Evolutionary conservation across 164 flowering plant species (phyloP), one percentile per base, ranked within the genome.

Genomic region (Tetracentron sinense): DNA sequence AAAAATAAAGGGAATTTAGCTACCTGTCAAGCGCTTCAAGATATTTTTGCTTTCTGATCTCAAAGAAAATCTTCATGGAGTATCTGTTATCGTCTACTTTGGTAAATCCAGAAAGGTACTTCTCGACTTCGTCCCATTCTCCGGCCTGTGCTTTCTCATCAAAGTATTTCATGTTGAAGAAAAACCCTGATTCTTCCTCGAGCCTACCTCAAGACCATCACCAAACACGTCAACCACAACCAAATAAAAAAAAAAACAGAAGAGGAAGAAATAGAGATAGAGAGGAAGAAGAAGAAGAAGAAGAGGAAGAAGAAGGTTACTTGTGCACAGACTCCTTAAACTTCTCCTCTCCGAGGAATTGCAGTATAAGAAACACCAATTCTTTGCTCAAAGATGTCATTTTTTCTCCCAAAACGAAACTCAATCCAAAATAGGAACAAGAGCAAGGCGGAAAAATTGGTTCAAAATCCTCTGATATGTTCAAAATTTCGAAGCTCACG

Each of bases 71-170:
- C 81, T 90, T 90, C 91, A 84, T 90, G 0, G 96, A 85, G 72
- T 87, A 85, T 66, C 92, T 63, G 56, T 90, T 87, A 59, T 90
- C 94, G 33, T 90, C 94, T 29, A 86, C 97, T 64, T 87, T 90
- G 6, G 91, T 90, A 73, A 80, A 89, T 21, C 93, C 96, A 4
- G 93, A 77, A n/a, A 90, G 79, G 69, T 90, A 90, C 64, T 77
- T 88, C 76, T 88, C 97, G 49, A 88, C 92, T 63, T 90, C 93
- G 4, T 86, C 92, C 97, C 97, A 90, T 57, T 90, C 95, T 27
- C 97, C 97, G 8, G 89, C 90, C 31, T 75, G 85, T 7, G 88
- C 88, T 77, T 80, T 84, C 78, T 90, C 97, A 60, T 86, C 92
- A 61, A 88, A 88, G 69, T 84, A 85, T 73, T 84, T 86, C 89